Percentiles rank a stretch among this genome's conserved stretches.
Conservation (phyloP, 2,329 filamentous ascomycete genomes). For the Teratosphaeria destructans region DNA sequence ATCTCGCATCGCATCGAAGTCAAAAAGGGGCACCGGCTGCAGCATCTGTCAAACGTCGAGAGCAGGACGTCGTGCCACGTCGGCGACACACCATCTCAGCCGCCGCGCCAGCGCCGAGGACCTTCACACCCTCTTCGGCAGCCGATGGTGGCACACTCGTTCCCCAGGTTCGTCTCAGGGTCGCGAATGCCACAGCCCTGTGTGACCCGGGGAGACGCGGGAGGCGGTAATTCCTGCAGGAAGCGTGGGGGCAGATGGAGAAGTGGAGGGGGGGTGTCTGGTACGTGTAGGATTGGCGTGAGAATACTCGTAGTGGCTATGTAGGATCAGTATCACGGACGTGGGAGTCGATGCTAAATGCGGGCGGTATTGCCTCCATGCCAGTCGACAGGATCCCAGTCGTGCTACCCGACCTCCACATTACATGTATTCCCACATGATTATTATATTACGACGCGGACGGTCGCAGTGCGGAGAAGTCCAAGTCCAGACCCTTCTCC, state of each 20-base stretch:
- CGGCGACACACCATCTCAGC: background rate
- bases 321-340: background rate
- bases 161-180: background rate
- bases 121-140: background rate
- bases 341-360: background rate
- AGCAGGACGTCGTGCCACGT: background rate
- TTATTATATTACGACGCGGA: background rate
- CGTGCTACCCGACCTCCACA: background rate
- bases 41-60: background rate
- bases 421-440: background rate
- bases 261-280: background rate
- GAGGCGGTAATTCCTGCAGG: background rate
- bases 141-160: background rate
- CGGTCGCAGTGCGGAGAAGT: background rate
- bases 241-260: background rate
- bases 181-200: background rate
- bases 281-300: background rate
- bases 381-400: too few species aligned
- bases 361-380: too few species aligned
- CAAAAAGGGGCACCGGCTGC: background rate
- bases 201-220: background rate
- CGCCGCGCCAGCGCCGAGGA: background rate
- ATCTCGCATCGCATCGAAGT: background rate
- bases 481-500: background rate
- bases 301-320: background rate